phyloP scores from a whole-genome alignment of 805 yeast genomes.

The Komagataella phaffii region DNA sequence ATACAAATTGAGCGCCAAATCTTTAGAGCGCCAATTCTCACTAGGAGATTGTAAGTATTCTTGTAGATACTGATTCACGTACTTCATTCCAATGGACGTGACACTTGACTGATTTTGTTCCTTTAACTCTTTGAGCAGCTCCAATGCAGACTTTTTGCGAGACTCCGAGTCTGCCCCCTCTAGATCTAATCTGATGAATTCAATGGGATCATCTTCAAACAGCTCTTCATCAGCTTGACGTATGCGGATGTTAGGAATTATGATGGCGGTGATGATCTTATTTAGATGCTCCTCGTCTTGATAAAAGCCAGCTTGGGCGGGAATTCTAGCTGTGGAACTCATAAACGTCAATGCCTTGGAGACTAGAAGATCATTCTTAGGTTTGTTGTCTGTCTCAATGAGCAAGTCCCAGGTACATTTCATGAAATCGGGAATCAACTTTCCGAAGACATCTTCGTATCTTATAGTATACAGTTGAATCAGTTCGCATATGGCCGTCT shows the following conservation, averaged over 20 bases:
- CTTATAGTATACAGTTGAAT: slow-evolving; percentile 78
- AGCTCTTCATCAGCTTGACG: slow-evolving; percentile 84
- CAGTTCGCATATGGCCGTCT: slow-evolving; percentile 75
- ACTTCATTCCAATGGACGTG: slow-evolving; percentile 61
- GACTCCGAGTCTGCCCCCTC: slow-evolving; percentile 94
- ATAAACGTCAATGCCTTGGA: slow-evolving; percentile 71
- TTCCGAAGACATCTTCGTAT: slow-evolving; percentile 85
- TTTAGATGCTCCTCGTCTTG: slow-evolving; percentile 46
- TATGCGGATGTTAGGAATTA: slow-evolving; percentile 77
- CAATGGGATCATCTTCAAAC: slow-evolving; percentile 96
- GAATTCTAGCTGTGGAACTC: slow-evolving; percentile 66
- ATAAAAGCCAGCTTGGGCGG: slow-evolving; percentile 54
- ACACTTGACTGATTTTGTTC: slow-evolving; percentile 62
- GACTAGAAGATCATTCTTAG: slow-evolving; percentile 74
- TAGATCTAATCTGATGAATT: slow-evolving; percentile 79
- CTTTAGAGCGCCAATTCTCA: slow-evolving; percentile 72
- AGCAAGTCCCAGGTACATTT: slow-evolving; percentile 73
- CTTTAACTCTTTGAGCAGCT: slow-evolving; percentile 76
- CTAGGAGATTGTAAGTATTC: slow-evolving; percentile 26
- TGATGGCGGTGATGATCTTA: slow-evolving; percentile 69
- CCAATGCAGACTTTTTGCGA: slow-evolving; percentile 87
- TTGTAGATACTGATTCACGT: slow-evolving; percentile 55
- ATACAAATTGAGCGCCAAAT: slow-evolving; percentile 75
- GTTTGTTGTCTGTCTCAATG: slow-evolving; percentile 49
- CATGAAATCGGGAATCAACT: slow-evolving; percentile 63